Percentiles rank a stretch among this genome's conserved stretches.
These are phyloP conservation scores for Calonectria hawksworthii DNA, from an alignment of 2,329 filamentous ascomycete genomes.

Conservation along the genomic window DNA sequence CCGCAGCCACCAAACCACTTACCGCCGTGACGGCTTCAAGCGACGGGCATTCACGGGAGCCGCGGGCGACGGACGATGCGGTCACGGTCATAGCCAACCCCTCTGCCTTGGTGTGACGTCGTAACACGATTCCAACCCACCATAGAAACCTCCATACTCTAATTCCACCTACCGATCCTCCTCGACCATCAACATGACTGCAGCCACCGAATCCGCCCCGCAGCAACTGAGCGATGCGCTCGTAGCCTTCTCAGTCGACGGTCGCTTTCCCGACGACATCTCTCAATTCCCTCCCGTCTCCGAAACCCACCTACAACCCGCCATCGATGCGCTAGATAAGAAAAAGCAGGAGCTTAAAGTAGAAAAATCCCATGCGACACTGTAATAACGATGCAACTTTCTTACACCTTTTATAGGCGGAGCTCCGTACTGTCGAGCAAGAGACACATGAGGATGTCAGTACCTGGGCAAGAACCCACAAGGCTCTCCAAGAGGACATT, in stretches of 20 bases:
- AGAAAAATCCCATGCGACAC: constrained; percentile 16
- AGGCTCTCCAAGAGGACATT: constrained; percentile 88
- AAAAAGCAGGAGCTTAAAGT: constrained; percentile 58
- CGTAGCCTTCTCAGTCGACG: constrained; percentile 56
- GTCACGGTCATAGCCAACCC: background rate
- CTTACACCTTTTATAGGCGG: constrained; percentile 54
- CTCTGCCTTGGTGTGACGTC: constrained; percentile 27
- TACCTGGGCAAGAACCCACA: constrained; percentile 88
- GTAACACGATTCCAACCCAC: background rate
- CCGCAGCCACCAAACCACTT: background rate
- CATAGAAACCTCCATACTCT: constrained; percentile 5
- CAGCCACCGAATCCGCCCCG: constrained; percentile 42
- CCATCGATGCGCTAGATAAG: constrained; percentile 55
- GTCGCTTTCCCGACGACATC: constrained; percentile 57
- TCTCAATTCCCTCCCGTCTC: constrained; percentile 54
- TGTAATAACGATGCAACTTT: constrained; percentile 27
- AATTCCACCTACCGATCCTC: background rate
- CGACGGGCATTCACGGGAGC: background rate
- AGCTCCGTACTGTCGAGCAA: constrained; percentile 83
- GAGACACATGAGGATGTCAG: constrained; percentile 85
- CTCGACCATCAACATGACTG: constrained; percentile 46
- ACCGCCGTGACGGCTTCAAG: background rate
- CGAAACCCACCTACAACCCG: constrained; percentile 54
- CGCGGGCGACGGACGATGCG: constrained; percentile 10
- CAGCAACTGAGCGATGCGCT: constrained; percentile 56